A percentile compares a stretch with the other conserved stretches of the same genome.
Evolutionary conservation across 495 filamentous ascomycete species (phyloP).

Genomic region (Tuber calosporum): DNA sequence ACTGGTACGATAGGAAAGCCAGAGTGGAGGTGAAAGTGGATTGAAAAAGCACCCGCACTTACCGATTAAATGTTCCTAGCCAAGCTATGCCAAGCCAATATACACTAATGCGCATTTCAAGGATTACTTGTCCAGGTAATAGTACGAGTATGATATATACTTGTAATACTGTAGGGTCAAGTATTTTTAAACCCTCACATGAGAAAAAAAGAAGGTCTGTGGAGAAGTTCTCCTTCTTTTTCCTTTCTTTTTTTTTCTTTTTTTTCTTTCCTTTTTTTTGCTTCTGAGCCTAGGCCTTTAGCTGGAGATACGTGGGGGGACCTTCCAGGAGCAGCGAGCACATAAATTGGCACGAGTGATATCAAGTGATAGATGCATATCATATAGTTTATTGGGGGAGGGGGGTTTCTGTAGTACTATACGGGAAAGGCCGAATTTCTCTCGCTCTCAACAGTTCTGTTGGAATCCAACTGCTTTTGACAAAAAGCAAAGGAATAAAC

Average conservation of each 20-base stretch:
- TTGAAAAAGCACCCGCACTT: background rate
- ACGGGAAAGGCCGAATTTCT: background rate
- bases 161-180: background rate
- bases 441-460: conserved; percentile 3
- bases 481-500: background rate
- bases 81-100: background rate
- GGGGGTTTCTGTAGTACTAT: background rate
- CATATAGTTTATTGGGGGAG: background rate
- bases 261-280: too few relatives aligned
- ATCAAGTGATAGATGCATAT: conserved; percentile 3
- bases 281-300: background rate
- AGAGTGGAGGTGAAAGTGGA: background rate
- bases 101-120: background rate
- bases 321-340: background rate
- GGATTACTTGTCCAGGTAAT: background rate
- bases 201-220: background rate
- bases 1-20: too few relatives aligned
- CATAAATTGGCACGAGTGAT: background rate
- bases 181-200: conserved; percentile 4
- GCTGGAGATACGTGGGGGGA: conserved; percentile 4
- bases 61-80: background rate
- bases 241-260: too few relatives aligned
- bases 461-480: conserved; percentile 4
- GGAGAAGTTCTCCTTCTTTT: background rate
- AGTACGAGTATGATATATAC: too few relatives aligned